A percentile compares a stretch with the other conserved stretches of the same genome.
These are phyloP conservation scores for Quercus tomentella DNA, from an alignment of 331 rosid species.

Conservation along the genomic window DNA sequence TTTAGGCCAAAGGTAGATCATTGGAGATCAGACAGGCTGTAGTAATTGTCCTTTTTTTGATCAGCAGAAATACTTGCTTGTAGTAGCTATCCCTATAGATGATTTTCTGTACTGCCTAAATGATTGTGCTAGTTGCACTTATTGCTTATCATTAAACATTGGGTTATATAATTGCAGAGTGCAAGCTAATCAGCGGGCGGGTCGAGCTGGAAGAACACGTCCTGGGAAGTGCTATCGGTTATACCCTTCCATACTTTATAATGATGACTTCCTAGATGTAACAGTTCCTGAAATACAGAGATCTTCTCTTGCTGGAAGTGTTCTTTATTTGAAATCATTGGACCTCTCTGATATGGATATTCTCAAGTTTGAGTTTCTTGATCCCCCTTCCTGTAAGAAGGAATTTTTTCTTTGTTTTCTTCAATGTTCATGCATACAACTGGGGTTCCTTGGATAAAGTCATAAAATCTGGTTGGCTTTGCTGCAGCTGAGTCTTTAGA, in stretches of 20 bases:
- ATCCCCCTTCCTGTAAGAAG: constrained; percentile 73
- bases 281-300: constrained; percentile 97
- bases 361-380: constrained; percentile 91
- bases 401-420: background rate
- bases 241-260: constrained; percentile 65
- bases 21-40: background rate
- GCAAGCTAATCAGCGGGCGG: constrained; percentile 95
- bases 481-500: constrained; percentile 79
- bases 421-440: background rate
- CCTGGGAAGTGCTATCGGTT: constrained; percentile 95
- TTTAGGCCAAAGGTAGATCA: background rate
- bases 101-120: background rate
- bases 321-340: constrained; percentile 94
- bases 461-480: constrained; percentile 32
- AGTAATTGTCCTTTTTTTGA: no score
- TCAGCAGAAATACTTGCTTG: background rate
- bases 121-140: background rate
- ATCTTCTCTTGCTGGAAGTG: constrained; percentile 89
- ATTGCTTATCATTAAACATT: background rate
- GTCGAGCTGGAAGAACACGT: constrained; percentile 96
- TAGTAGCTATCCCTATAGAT: background rate
- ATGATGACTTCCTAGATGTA: constrained; percentile 78
- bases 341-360: constrained; percentile 93
- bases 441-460: constrained; percentile 6
- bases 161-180: constrained; percentile 52